Conservation (phyloP, 1,284 basidiomycete genomes). For the Malassezia pachydermatis region DNA sequence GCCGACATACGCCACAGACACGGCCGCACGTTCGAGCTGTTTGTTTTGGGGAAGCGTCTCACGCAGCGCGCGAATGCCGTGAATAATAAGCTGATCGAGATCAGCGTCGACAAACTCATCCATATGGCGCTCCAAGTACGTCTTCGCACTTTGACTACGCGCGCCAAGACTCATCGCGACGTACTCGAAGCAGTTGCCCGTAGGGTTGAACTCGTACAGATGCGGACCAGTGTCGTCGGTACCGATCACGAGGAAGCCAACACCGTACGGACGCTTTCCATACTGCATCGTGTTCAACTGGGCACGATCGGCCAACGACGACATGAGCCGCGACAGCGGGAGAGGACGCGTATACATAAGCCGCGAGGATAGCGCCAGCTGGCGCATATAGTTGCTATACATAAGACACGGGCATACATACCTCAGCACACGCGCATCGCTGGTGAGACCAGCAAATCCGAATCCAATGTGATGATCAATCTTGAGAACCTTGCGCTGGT, state of each 20-base stretch:
- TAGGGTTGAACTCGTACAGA: constrained; percentile 94
- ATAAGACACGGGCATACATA: too few relatives aligned
- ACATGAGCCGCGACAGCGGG: constrained; percentile 84
- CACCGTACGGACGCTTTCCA: constrained; percentile 91
- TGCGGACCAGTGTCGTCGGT: constrained; percentile 90
- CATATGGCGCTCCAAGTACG: constrained; percentile 89
- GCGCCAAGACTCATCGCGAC: constrained; percentile 98
- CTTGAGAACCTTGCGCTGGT: constrained; percentile 98
- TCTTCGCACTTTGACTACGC: constrained; percentile 92
- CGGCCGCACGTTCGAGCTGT: constrained; percentile 40
- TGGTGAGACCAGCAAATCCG: constrained; percentile 93
- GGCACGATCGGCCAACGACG: constrained; percentile 92
- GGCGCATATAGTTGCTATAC: constrained; percentile 94
- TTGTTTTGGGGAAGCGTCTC: constrained; percentile 47
- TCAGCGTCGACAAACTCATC: constrained; percentile 58
- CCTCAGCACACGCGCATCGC: constrained; percentile 82
- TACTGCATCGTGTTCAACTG: constrained; percentile 99
- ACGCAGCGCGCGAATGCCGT: constrained; percentile 41
- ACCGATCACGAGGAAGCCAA: constrained; percentile 95
- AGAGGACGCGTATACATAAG: constrained; percentile 92
- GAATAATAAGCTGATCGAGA: constrained; percentile 32
- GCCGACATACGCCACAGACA: constrained; percentile 41
- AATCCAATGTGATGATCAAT: constrained; percentile 99
- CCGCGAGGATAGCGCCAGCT: constrained; percentile 87
- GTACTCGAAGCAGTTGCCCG: constrained; percentile 95